Conservation (phyloP, 768 basidiomycete species). For the Pisolithus microcarpus region DNA sequence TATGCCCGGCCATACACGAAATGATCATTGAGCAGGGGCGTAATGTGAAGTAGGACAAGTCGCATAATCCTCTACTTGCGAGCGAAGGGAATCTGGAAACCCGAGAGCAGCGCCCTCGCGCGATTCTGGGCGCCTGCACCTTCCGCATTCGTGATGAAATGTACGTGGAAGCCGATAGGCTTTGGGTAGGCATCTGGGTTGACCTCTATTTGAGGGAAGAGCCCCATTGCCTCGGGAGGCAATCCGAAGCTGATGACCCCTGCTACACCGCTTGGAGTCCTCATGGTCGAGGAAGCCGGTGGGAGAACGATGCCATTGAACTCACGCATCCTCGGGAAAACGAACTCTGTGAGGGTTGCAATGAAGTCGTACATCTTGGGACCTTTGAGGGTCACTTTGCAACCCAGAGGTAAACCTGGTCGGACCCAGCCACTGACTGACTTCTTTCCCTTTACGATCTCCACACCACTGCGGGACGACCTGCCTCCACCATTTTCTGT, state of each 20-base stretch:
- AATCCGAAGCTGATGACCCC: conserved; percentile 91
- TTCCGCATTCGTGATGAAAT: conserved; percentile 82
- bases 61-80: conserved; percentile 25
- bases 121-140: conserved; percentile 88
- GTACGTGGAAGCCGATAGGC: conserved; percentile 86
- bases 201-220: conserved; percentile 96
- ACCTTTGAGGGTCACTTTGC: conserved; percentile 85
- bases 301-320: conserved; percentile 80
- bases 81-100: conserved; percentile 86
- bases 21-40: background rate
- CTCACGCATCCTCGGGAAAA: conserved; percentile 88
- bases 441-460: conserved; percentile 66
- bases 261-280: conserved; percentile 69
- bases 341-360: conserved; percentile 82
- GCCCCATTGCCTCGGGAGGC: conserved; percentile 71
- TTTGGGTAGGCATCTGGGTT: conserved; percentile 87
- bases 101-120: conserved; percentile 81
- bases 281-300: conserved; percentile 58
- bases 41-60: too few species aligned
- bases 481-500: conserved; percentile 66
- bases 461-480: conserved; percentile 64
- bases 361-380: conserved; percentile 95
- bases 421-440: conserved; percentile 78
- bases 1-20: background rate
- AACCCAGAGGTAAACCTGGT: conserved; percentile 74